Evolutionary conservation across 225 moss, liverwort and hornwort genomes (phyloP).

Genomic region (Pleurozium schreberi): DNA sequence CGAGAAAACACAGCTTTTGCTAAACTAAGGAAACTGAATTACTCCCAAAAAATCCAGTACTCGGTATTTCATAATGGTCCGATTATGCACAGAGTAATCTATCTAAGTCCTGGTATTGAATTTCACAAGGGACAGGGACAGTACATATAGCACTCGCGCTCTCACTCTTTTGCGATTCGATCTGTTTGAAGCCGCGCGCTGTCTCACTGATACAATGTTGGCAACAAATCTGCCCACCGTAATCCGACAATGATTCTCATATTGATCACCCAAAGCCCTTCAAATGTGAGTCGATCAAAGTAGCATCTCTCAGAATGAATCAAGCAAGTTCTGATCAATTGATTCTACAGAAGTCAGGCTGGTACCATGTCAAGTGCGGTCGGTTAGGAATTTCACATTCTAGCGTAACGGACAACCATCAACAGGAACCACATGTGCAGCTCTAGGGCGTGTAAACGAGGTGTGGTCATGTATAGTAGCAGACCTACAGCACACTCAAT

Average conservation of each 20-base stretch:
- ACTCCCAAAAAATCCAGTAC: too few species aligned
- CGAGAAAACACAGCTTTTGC: background rate
- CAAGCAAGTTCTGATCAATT: too few species aligned
- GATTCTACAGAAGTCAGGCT: background rate
- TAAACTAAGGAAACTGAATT: background rate
- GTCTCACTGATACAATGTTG: background rate
- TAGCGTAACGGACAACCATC: rapidly evolving
- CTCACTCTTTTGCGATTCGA: background rate
- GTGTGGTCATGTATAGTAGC: too few species aligned
- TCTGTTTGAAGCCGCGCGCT: background rate
- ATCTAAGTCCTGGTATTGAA: background rate
- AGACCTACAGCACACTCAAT: too few species aligned
- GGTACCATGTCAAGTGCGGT: too few species aligned
- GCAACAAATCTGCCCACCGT: too few species aligned
- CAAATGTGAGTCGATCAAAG: too few species aligned
- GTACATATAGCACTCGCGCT: background rate
- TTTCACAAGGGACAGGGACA: background rate
- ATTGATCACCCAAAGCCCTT: too few species aligned
- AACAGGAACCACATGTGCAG: background rate
- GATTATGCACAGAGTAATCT: background rate
- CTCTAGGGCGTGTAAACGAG: too few species aligned
- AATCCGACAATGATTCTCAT: background rate
- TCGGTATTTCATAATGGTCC: background rate
- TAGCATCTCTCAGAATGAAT: too few species aligned
- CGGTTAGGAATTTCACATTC: rapidly evolving